A percentile compares a stretch with the other conserved stretches of the same genome.
Conservation (phyloP, 345 rosid species). For the Populus tremula region DNA sequence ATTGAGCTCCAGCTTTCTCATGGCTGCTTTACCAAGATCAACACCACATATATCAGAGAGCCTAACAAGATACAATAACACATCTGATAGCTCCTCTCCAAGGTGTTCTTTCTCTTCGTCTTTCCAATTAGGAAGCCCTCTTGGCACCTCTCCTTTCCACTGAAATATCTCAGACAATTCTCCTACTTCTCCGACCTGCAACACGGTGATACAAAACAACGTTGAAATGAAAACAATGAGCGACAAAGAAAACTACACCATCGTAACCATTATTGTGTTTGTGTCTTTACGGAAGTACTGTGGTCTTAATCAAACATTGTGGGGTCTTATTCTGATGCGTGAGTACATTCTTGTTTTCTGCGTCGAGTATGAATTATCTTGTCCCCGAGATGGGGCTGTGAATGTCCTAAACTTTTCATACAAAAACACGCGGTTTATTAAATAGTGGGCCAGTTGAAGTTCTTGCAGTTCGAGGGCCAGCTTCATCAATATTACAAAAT, state of each 20-base stretch:
- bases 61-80: slow-evolving; percentile 41
- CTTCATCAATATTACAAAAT: background rate
- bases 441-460: background rate
- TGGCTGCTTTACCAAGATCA: slow-evolving; percentile 43
- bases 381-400: background rate
- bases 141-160: slow-evolving; percentile 47
- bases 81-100: slow-evolving; percentile 46
- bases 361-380: too few species aligned
- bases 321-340: background rate
- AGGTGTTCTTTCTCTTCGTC: slow-evolving; percentile 39
- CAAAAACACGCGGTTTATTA: background rate
- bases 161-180: slow-evolving; percentile 31
- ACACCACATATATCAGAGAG: slow-evolving; percentile 42
- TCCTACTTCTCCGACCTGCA: slow-evolving; percentile 45
- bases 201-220: background rate
- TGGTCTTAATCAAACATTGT: background rate
- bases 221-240: background rate
- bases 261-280: background rate
- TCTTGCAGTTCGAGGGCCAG: background rate
- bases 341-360: too few species aligned
- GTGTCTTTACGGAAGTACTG: background rate
- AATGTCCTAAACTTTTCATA: background rate
- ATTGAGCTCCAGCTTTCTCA: slow-evolving; percentile 34
- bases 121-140: slow-evolving; percentile 40
- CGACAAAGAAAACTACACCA: background rate